phyloP scores from a whole-genome alignment of 2,329 filamentous ascomycete genomes.

The Zymoseptoria crescenta region DNA sequence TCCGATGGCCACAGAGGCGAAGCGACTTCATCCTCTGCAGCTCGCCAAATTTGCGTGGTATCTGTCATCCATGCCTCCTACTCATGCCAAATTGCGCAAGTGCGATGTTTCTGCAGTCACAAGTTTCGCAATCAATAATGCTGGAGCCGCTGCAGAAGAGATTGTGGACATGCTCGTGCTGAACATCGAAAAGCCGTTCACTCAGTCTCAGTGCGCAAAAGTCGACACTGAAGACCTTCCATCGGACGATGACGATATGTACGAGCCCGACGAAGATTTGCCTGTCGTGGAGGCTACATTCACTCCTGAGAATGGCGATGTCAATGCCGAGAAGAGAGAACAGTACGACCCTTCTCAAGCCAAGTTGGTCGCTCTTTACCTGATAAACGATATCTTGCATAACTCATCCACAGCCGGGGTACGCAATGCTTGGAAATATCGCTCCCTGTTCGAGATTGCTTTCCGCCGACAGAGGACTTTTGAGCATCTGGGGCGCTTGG shows the following conservation, averaged over 20 bases:
- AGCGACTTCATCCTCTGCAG: constrained; percentile 69
- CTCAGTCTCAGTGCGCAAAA: constrained; percentile 60
- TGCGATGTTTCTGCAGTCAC: constrained; percentile 82
- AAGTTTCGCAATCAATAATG: constrained; percentile 81
- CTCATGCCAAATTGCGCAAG: constrained; percentile 64
- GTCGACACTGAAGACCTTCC: constrained; percentile 42
- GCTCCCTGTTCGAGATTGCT: constrained; percentile 68
- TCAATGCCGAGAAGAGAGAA: constrained; percentile 31
- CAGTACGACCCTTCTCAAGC: constrained; percentile 60
- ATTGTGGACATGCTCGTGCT: constrained; percentile 80
- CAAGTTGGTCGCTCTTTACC: constrained; percentile 72
- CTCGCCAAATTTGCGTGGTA: constrained; percentile 79
- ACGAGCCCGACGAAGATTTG: constrained; percentile 29
- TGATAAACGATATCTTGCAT: constrained; percentile 72
- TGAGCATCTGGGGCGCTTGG: constrained; percentile 64
- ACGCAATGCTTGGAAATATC: constrained; percentile 78
- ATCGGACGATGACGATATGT: constrained; percentile 32
- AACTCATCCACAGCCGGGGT: constrained; percentile 68
- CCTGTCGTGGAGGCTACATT: constrained; percentile 32
- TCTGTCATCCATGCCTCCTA: constrained; percentile 71
- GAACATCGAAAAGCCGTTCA: constrained; percentile 72
- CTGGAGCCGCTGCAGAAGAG: constrained; percentile 76
- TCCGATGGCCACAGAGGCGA: constrained; percentile 35
- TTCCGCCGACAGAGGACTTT: constrained; percentile 64
- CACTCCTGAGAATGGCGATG: constrained; percentile 15